Conservation (phyloP, 345 rosid genomes). For the Populus alba region DNA sequence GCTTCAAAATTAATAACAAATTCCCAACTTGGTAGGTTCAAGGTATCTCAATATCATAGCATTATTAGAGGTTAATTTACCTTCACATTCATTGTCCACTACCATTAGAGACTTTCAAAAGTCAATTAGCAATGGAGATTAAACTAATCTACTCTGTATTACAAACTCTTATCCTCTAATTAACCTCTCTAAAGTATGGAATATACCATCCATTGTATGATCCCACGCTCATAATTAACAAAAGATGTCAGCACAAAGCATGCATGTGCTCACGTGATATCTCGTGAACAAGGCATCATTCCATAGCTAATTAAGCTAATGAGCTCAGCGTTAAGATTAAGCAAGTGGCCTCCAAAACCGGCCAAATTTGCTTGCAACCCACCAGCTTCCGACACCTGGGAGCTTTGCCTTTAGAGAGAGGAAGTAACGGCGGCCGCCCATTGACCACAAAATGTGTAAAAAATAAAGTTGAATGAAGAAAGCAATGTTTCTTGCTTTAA, state of each 20-base stretch:
- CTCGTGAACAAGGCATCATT: constrained; percentile 18
- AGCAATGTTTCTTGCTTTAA: constrained; percentile 18
- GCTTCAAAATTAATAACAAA: background rate
- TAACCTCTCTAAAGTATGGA: background rate
- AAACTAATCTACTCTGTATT: background rate
- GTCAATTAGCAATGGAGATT: background rate
- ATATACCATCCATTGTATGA: constrained; percentile 16
- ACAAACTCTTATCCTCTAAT: background rate
- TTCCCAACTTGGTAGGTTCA: background rate
- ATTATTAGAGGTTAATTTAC: background rate
- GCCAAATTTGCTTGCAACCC: constrained; percentile 10
- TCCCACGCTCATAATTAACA: background rate
- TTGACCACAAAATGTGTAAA: constrained; percentile 12
- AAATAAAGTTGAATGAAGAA: background rate
- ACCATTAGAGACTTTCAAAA: background rate
- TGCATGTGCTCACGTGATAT: constrained; percentile 27
- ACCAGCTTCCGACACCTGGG: constrained; percentile 37
- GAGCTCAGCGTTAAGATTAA: background rate
- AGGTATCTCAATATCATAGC: background rate
- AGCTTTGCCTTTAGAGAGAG: background rate
- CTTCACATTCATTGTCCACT: background rate
- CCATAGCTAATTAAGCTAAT: constrained; percentile 5
- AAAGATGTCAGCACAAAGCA: constrained; percentile 4
- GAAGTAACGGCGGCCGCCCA: constrained; percentile 46
- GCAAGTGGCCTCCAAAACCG: constrained; percentile 21